Conservation (phyloP, 768 basidiomycete genomes). For the Boletus eberwhitei region DNA sequence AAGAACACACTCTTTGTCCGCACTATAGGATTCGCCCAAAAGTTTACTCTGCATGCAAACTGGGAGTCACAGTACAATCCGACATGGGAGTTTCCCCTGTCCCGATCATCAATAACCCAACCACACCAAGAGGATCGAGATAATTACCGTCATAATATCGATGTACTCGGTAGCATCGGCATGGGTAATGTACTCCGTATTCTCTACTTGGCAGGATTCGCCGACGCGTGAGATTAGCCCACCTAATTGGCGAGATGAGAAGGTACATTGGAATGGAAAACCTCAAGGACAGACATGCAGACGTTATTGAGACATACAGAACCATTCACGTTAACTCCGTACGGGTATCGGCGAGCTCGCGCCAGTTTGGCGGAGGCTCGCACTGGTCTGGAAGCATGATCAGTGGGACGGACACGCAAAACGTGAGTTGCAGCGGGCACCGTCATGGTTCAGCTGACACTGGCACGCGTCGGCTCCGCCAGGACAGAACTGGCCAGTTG, state of each 20-base stretch:
- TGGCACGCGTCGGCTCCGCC: slow-evolving; percentile 78
- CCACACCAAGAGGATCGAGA: too few species aligned
- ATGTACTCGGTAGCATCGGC: slow-evolving; percentile 55
- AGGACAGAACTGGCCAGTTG: slow-evolving; percentile 68
- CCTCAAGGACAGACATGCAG: slow-evolving; percentile 35
- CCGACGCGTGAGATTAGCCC: slow-evolving; percentile 71
- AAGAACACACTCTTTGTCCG: slow-evolving; percentile 59
- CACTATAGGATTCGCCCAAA: slow-evolving; percentile 56
- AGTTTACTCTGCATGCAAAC: slow-evolving; percentile 59
- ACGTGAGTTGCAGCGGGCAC: slow-evolving; percentile 35
- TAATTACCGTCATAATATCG: slow-evolving; percentile 67
- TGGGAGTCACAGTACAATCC: slow-evolving; percentile 75
- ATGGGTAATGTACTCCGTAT: slow-evolving; percentile 76
- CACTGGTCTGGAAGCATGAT: slow-evolving; percentile 64
- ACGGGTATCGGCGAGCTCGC: slow-evolving; percentile 60
- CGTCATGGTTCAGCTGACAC: slow-evolving; percentile 88
- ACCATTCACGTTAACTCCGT: slow-evolving; percentile 76
- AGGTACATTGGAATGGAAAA: background rate
- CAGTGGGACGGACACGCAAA: background rate
- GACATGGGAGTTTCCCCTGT: slow-evolving; percentile 67
- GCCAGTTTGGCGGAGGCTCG: slow-evolving; percentile 60
- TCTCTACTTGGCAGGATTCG: slow-evolving; percentile 65
- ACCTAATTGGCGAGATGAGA: slow-evolving; percentile 41
- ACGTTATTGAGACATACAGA: slow-evolving; percentile 45
- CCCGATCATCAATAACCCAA: background rate